phyloP scores from a whole-genome alignment of 345 rosid species.

The Abelmoschus esculentus region DNA sequence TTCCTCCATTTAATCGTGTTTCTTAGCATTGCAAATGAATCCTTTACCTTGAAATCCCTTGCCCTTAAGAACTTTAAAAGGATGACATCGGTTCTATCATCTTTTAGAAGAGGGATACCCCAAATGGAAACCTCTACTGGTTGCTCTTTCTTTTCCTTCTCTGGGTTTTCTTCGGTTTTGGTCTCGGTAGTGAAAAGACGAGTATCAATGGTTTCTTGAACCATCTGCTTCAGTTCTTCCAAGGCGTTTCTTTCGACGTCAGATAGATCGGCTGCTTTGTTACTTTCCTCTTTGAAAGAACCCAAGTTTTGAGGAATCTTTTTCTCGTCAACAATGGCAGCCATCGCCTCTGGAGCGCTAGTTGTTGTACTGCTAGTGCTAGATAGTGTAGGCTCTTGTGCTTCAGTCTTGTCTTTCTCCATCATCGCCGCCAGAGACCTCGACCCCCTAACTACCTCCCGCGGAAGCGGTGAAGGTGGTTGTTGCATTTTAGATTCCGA shows the following conservation, averaged over 20 bases:
- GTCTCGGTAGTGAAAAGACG: conserved; percentile 24
- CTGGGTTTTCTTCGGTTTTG: conserved; percentile 1
- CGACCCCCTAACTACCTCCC: no score
- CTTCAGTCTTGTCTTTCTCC: no score
- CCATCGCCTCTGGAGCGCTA: neutral
- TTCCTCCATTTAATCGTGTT: no score
- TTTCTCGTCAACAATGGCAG: conserved; percentile 15
- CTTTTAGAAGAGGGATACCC: no score
- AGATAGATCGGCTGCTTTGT: conserved; percentile 45
- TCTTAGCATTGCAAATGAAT: no score
- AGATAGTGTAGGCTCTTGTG: no score
- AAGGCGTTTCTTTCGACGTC: conserved; percentile 37
- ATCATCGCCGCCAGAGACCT: no score
- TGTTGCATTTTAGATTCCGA: neutral
- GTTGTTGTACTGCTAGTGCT: no score
- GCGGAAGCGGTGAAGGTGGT: no score
- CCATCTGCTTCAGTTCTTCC: conserved; percentile 30
- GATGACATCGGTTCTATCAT: no score
- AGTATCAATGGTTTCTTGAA: conserved; percentile 34
- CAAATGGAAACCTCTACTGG: conserved; percentile 3
- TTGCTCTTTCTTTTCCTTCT: conserved; percentile 17
- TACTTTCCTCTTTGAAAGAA: conserved; percentile 68
- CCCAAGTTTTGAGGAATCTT: conserved; percentile 32
- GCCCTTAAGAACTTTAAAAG: no score
- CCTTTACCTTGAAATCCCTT: no score